Base-by-base conservation (phyloP, 495 filamentous ascomycete genomes). In the Penicillium mononematosum region DNA sequence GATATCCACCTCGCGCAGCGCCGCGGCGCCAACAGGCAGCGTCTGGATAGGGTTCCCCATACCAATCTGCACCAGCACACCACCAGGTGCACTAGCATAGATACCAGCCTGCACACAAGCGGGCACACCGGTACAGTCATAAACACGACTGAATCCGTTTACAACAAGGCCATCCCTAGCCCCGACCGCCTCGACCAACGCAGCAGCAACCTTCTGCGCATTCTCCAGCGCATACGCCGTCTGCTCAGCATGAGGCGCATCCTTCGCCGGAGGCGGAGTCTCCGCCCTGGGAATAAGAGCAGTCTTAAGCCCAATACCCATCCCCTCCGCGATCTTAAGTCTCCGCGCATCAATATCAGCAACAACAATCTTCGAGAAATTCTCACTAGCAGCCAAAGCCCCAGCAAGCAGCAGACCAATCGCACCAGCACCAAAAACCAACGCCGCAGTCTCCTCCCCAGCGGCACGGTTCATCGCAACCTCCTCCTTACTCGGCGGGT, bases 11-110 rank as follows among this genome's bases (percentile, higher is more conserved):
- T 97, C 92, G 4, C 90, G 82, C 50, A 95, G 74, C 38, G 92
- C 90, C 14, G 92, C 92, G 0, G 89, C 88, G 2, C 87, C 90
- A 53, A 96, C 80, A 4, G 91, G 91, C 6, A 96, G 76, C 0
- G 89, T 95, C 75, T 94, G 89, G 42, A 95, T 82, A 0, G 92
- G 92, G 5, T 85, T 90, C n/a, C 92, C 92, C 91, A 96, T 96
- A 4, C 92, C 92, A 20, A 97, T 87, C 74, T 96, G 86, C 61
- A 96, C 84, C 38, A 96, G 78, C 58, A 87, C 85, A 10, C 91
- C 90, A 11, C 92, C 92, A 0, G 92, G 79, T 8, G 82, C 78
- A 12, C 90, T 86, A 8, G 88, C 89, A 61, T 93, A 96, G 43
- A 97, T 90, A 3, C 87, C 84, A 1, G 91, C 88, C 70, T 96